Conservation (phyloP, 257 asterid species). For the Lycium barbarum region DNA sequence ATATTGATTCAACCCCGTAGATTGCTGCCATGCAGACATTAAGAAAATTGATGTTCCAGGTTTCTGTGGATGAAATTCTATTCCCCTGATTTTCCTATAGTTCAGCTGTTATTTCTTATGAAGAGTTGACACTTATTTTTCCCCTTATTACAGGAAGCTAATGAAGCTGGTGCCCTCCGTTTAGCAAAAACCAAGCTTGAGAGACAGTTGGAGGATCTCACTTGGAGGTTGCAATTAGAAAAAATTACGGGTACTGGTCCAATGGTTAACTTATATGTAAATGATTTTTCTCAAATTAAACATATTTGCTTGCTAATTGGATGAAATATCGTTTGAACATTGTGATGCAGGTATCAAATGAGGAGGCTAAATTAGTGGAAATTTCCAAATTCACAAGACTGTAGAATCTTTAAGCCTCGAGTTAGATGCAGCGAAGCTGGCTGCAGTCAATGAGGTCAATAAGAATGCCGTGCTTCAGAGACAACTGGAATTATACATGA, state of each 20-base stretch:
- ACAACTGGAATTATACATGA: constrained; percentile 70
- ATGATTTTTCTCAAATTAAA: not conserved
- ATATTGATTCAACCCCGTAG: not conserved
- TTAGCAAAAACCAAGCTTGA: constrained; percentile 93
- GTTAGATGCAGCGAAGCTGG: constrained; percentile 88
- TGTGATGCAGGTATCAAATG: constrained; percentile 74
- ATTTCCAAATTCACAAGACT: constrained; percentile 82
- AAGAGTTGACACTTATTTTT: not conserved
- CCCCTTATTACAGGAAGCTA: constrained; percentile 77
- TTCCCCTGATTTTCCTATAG: not conserved
- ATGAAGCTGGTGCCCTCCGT: constrained; percentile 97
- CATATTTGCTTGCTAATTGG: constrained; percentile 14
- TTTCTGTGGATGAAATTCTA: not conserved
- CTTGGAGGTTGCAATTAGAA: constrained; percentile 96
- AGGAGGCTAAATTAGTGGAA: constrained; percentile 80
- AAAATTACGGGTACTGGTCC: constrained; percentile 77
- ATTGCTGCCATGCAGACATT: not conserved
- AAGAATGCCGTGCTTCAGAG: constrained; percentile 76
- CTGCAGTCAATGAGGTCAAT: constrained; percentile 86
- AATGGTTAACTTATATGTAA: constrained; percentile 9
- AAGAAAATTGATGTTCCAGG: not conserved
- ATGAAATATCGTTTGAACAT: not conserved
- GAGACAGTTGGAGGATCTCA: constrained; percentile 96
- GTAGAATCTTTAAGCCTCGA: constrained; percentile 83
- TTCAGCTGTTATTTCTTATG: constrained; percentile 13